Conservation (phyloP, 352 stramenopile genomes). For the Globisporangium paddicum region DNA sequence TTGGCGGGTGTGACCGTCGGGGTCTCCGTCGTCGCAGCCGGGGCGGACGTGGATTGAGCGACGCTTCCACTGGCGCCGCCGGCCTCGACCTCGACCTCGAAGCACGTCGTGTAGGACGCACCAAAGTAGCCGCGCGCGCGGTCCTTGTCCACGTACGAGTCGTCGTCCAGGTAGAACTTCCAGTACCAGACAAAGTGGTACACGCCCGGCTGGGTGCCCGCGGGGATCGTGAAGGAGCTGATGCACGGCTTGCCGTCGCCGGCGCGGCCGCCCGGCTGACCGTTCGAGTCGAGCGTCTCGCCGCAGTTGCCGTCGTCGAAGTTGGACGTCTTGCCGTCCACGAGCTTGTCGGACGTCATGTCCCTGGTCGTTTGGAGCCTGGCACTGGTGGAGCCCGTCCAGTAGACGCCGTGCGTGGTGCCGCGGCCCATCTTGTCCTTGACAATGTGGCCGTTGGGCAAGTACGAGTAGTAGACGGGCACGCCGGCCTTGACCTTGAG, state of each 20-base stretch:
- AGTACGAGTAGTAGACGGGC: conserved; percentile 32
- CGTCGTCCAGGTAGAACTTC: conserved; percentile 59
- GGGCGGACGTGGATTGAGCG: conserved; percentile 1
- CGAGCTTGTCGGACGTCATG: conserved; percentile 40
- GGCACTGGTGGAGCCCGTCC: conserved; percentile 35
- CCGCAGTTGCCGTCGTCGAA: conserved; percentile 64
- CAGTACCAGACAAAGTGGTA: conserved; percentile 76
- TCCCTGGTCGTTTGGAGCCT: conserved; percentile 41
- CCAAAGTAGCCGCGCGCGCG: conserved; percentile 57
- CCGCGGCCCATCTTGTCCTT: conserved; percentile 67
- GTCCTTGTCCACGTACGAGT: conserved; percentile 43
- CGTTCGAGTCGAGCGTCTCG: conserved; percentile 39
- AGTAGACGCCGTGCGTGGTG: conserved; percentile 62
- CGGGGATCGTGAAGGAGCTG: conserved; percentile 42
- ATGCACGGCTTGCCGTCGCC: conserved; percentile 62
- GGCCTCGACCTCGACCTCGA: conserved; percentile 51
- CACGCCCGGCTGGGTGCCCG: conserved; percentile 33
- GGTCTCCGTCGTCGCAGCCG: conserved; percentile 6
- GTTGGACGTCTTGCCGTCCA: conserved; percentile 37
- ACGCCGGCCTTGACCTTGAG: conserved; percentile 30
- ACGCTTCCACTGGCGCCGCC: conserved; percentile 10
- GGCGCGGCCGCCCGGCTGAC: conserved; percentile 37
- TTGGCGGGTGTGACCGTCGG: conserved; percentile 4
- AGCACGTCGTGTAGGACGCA: conserved; percentile 62
- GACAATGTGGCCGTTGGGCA: conserved; percentile 39